Conservation (phyloP, 2,329 filamentous ascomycete genomes). For the Bimuria novae-zelandiae region DNA sequence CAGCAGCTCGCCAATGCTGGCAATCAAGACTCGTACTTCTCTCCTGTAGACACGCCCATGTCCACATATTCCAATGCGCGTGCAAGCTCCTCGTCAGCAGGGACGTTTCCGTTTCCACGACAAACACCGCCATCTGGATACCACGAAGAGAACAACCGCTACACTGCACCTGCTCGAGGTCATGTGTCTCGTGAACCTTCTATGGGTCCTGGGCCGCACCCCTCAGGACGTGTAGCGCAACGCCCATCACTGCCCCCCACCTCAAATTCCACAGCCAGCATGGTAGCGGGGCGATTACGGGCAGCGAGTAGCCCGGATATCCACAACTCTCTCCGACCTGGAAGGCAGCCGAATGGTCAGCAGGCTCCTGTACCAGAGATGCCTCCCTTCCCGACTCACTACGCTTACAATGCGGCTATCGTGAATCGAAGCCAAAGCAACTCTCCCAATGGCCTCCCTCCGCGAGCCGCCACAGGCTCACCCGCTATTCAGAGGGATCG, state of each 20-base stretch:
- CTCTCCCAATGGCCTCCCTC: constrained; percentile 73
- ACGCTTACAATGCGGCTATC: constrained; percentile 61
- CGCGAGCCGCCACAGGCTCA: constrained; percentile 72
- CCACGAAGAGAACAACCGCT: constrained; percentile 76
- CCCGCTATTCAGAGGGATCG: constrained; percentile 70
- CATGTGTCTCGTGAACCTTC: constrained; percentile 78
- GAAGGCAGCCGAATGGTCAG: constrained; percentile 59
- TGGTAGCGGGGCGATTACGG: constrained; percentile 73
- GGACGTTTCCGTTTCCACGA: constrained; percentile 80
- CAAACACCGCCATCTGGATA: constrained; percentile 70
- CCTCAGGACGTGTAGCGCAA: constrained; percentile 66
- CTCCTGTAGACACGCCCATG: constrained; percentile 79
- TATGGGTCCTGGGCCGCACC: constrained; percentile 66
- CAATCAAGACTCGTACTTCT: constrained; percentile 93
- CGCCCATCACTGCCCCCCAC: constrained; percentile 80
- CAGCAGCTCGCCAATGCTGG: constrained; percentile 62
- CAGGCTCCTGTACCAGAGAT: constrained; percentile 49
- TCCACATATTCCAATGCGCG: constrained; percentile 61
- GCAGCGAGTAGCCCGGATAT: constrained; percentile 97
- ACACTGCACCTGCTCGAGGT: constrained; percentile 80
- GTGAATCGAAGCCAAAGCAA: constrained; percentile 81
- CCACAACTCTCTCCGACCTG: constrained; percentile 67
- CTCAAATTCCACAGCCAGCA: constrained; percentile 50
- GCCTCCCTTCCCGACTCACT: constrained; percentile 60
- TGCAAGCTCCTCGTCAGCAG: constrained; percentile 72